A percentile compares a stretch with the other conserved stretches of the same genome.
These are phyloP conservation scores for Komagataella ulmi DNA, from an alignment of 805 yeast species.

Conservation along the genomic window DNA sequence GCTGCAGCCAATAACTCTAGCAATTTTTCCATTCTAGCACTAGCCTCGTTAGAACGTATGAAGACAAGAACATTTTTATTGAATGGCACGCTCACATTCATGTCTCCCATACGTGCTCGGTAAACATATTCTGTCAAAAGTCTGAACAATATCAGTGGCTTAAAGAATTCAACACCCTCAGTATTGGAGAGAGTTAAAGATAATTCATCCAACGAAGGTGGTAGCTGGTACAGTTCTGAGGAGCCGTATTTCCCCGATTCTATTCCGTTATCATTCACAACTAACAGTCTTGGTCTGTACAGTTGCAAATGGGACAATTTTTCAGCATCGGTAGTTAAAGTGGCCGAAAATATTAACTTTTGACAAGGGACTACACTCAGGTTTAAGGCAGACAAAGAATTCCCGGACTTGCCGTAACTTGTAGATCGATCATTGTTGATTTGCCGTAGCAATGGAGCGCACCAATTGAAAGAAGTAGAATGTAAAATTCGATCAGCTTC, in stretches of 20 bases:
- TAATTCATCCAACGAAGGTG: conserved; percentile 28
- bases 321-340: conserved; percentile 87
- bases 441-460: conserved; percentile 34
- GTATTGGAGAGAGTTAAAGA: conserved; percentile 15
- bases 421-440: conserved; percentile 11
- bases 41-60: conserved; percentile 72
- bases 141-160: conserved; percentile 63
- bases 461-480: conserved; percentile 93
- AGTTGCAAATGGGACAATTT: conserved; percentile 63
- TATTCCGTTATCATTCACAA: conserved; percentile 38
- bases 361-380: conserved; percentile 17
- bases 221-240: conserved; percentile 49
- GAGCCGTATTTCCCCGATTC: conserved; percentile 21
- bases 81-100: conserved; percentile 1
- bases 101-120: background rate
- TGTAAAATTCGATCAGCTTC: conserved; percentile 76
- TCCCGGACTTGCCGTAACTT: background rate
- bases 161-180: conserved; percentile 23
- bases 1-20: conserved; percentile 26
- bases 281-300: conserved; percentile 55
- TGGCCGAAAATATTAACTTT: conserved; percentile 80
- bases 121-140: conserved; percentile 24
- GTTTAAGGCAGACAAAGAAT: background rate
- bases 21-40: conserved; percentile 64
- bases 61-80: conserved; percentile 39